Base-by-base conservation (phyloP, 2,329 filamentous ascomycete species). In the Fusarium sp. region DNA sequence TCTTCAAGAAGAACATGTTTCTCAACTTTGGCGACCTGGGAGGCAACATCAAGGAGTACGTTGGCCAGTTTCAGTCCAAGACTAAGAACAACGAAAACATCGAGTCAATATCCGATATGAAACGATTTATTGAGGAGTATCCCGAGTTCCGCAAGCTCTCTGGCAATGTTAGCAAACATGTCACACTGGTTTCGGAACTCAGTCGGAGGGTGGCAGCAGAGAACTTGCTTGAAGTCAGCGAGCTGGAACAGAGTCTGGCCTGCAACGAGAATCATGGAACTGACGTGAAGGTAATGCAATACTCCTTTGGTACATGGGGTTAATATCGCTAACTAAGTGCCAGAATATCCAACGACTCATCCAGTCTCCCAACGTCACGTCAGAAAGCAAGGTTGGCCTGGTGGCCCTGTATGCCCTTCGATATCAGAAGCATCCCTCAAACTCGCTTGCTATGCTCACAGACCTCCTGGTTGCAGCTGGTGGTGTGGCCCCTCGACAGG, bases 1-100 rank as follows among this genome's bases (percentile, higher is more conserved):
- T 99, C 82, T 99, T 99, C 83, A 97, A 86, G 81, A 97, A 97
- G 83, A 98, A 98, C 80, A 98, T 98, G 94, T 98, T 94, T 73
- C 87, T 97, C 75, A 98, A 98, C 78, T 99, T 98, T 79, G 94
- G 95, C 59, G 94, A 98, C 72, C 85, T 99, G 6, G 94, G 96
- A 10, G 92, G 95, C 40, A 97, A 96, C 73, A 97, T 97, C 77
- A 98, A 98, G 79, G 94, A 97, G 61, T 99, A 99, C 74, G 96
- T 99, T 60, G 94, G 97, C 77, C 96, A 98, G 77, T 99, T 98
- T 76, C 96, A 98, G 74, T 93, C 92, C 11, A 97, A 97, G 79
- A 97, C 95, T n/a, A 95, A 98, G 77, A 97, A 91, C 74, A 97
- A 90, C 74, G 92, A 93, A 78, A 96, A 97, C 77, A 94, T 99